Evolutionary conservation across 352 stramenopile genomes (phyloP).

Genomic region (Phytophthora multivora): DNA sequence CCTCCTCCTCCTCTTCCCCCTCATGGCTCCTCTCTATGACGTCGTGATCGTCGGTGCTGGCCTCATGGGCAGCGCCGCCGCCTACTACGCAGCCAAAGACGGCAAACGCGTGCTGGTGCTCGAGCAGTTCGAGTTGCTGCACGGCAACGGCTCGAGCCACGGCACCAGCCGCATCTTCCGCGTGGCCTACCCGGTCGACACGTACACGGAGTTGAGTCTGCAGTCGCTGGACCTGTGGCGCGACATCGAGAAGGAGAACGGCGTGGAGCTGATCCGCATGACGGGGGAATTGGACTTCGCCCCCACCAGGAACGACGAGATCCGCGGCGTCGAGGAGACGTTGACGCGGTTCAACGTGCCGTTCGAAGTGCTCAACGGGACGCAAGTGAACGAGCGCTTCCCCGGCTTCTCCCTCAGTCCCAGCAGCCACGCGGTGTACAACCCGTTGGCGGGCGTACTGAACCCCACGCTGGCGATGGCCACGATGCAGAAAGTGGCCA

Average conservation of each 20-base stretch:
- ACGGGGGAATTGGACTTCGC: slow-evolving; percentile 68
- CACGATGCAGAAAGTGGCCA: slow-evolving; percentile 50
- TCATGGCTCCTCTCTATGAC: slow-evolving; percentile 35
- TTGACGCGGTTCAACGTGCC: slow-evolving; percentile 37
- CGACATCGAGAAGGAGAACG: slow-evolving; percentile 46
- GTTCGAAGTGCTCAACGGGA: slow-evolving; percentile 48
- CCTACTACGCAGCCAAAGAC: slow-evolving; percentile 51
- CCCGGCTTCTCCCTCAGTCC: slow-evolving; percentile 53
- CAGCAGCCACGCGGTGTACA: slow-evolving; percentile 52
- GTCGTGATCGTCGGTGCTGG: slow-evolving; percentile 63
- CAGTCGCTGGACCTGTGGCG: slow-evolving; percentile 63
- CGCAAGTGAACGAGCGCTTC: slow-evolving; percentile 55
- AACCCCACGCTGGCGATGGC: slow-evolving; percentile 61
- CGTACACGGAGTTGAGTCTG: slow-evolving; percentile 76
- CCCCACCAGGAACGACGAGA: slow-evolving; percentile 27
- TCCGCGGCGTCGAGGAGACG: slow-evolving; percentile 36
- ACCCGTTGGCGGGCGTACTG: slow-evolving; percentile 49
- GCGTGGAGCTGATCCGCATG: slow-evolving; percentile 55
- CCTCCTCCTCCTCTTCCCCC: slow-evolving; percentile 2
- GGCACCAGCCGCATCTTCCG: slow-evolving; percentile 81
- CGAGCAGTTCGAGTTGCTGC: slow-evolving; percentile 72
- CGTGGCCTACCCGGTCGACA: slow-evolving; percentile 73
- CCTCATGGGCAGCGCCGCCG: slow-evolving; percentile 71
- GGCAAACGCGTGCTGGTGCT: slow-evolving; percentile 66
- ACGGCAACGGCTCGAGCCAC: slow-evolving; percentile 75